Evolutionary conservation across 352 stramenopile genomes (phyloP), one percentile per base, ranked within the genome.

Genomic region (Pythium utonaiense): DNA sequence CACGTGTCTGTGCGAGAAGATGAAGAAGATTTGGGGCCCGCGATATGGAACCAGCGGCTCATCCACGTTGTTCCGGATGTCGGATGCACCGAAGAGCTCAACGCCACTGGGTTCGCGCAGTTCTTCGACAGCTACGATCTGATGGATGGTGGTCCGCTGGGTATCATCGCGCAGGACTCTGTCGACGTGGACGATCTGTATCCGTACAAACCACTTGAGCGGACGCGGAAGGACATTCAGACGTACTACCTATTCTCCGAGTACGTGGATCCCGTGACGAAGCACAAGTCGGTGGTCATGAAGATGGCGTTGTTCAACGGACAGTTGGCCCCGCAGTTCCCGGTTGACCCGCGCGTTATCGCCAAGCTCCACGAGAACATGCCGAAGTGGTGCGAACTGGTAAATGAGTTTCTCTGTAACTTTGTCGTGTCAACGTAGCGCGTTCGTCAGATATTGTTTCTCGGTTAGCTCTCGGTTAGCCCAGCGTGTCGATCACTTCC

Each of bases 181-280:
- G 71, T 83, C 14, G 71, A 80, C 25, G 61, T 69, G 28, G 71
- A 83, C 53, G 69, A 76, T 33, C 48, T 83, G 33, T 64, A 80
- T 31, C 71, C 71, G 21, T 83, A 83, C 61, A 28, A 60, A 12
- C 47, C 62, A 22, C 16, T 33, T 3, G 33, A 71, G 47, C 53
- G 57, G 38, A 27, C 69, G 14, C 67, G 67, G n/a, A 67, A 66
- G 24, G 64, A 75, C 44, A 53, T 71, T 30, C 59, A 38, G 3
- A 44, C 45, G 13, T 52, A 55, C 16, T 60, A 67, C 13, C 28
- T 51, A 24, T 16, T 70, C 24, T 25, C 10, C n/a, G 50, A 22
- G 16, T 34, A 42, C 25, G 22, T 24, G 27, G 16, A 36, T 14
- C 36, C 21, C 5, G 34, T 30, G 1, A 21, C 27, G 21, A 25